Evolutionary conservation across 306 rosid genomes (phyloP).

Genomic region (Fragaria nilgerrensis): DNA sequence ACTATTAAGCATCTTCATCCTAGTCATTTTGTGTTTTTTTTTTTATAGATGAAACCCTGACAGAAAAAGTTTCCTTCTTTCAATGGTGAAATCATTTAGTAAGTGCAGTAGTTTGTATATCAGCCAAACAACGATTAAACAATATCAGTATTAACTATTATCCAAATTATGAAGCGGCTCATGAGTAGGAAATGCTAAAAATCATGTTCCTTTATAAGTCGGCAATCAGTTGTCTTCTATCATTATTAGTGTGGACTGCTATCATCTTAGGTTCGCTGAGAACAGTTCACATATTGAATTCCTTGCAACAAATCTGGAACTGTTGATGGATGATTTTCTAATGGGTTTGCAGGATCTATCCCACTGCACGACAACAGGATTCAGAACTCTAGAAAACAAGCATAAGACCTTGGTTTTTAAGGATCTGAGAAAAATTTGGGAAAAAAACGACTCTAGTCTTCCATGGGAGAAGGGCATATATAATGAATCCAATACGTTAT

Average conservation of each 20-base stretch:
- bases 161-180: neutral
- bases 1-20: neutral
- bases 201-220: neutral
- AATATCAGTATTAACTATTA: neutral
- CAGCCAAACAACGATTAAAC: neutral
- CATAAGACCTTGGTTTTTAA: conserved; percentile 67
- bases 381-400: conserved; percentile 55
- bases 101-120: neutral
- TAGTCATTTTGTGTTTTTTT: neutral
- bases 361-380: conserved; percentile 55
- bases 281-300: neutral
- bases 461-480: conserved; percentile 76
- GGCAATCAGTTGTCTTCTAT: neutral
- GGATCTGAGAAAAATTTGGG: conserved; percentile 81
- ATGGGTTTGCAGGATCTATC: conserved; percentile 49
- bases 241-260: neutral
- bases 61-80: neutral
- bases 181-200: neutral
- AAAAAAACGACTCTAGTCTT: conserved; percentile 62
- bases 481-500: conserved; percentile 62
- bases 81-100: neutral
- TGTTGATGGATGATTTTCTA: conserved; percentile 3
- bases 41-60: neutral
- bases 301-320: conserved; percentile 1
- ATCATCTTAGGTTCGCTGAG: neutral